Evolutionary conservation across 2,329 filamentous ascomycete species (phyloP), one percentile per base, ranked within the genome.

Genomic region (Sarocladium kiliense): DNA sequence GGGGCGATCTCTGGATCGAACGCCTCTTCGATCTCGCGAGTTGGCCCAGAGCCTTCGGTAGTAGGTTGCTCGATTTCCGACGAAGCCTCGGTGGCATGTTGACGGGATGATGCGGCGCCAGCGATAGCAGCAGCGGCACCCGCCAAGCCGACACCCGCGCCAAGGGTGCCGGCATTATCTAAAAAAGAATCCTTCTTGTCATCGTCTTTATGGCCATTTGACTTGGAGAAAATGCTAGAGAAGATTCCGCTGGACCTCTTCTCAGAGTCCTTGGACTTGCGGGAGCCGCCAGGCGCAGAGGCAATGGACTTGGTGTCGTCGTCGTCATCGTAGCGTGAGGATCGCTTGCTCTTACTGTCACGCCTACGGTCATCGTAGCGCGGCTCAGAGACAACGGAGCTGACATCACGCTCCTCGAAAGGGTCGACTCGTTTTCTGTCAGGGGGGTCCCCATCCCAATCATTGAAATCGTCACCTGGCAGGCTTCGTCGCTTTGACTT

Each of bases 111-210:
- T 63, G 70, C 65, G 63, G 71, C 68, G 64, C 69, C 66, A 60
- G 71, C 60, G 57, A 69, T 72, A 64, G 70, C 71, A 60, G 71
- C 76, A 67, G 73, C 54, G 39, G 37, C 75, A 70, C 77, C 76
- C 74, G 74, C 77, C 71, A 80, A 67, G 79, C 84, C 83, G 82
- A 74, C 83, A 86, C 82, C 82, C 77, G 79, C 80, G 82, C 82
- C 82, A 82, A 80, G 76, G 78, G 78, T 86, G 79, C 75, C 82
- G 82, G 84, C 80, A 77, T 80, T 82, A 86, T 72, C 84, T 86
- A 86, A 85, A 85, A 86, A 86, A 86, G 82, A 82, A 9, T 53
- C 50, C 50, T 53, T 53, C 26, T 55, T 55, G 54, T 69, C 68
- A 49, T 74, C 72, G 56, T 73, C 70, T 51, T 71, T 71, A 60